Base-by-base conservation (phyloP, 129 eudicot genomes). In the Flaveria sonorensis region DNA sequence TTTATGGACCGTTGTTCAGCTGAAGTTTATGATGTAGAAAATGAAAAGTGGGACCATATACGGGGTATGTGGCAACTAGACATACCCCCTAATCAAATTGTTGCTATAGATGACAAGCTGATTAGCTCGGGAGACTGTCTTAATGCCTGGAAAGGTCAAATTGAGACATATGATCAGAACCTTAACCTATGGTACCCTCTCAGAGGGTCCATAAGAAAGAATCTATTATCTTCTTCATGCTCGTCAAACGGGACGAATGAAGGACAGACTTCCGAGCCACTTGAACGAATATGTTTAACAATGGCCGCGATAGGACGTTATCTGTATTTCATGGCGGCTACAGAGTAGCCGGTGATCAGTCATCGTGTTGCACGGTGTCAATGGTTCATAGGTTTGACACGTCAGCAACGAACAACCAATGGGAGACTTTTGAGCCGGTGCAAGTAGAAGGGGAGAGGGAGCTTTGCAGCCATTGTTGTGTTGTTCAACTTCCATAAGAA, bases 71-170 rank as follows among this genome's bases (percentile, higher is more conserved):
- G 93, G 93, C 83, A 89, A 14, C 48, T 89, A 12, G 93, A 89
- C 56, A 75, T 89, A 19, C 93, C 93, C 2, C 90, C 90, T 60
- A 81, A 89, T 77, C 88, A 86, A 57, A 86, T 89, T 2, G 88
- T 86, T 3, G 83, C 76, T 10, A 71, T 88, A 15, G 85, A 71
- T 7, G 82, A 61, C 4, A 82, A 71, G 4, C 23, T 89, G 42
- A 84, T 81, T 16, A 89, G 90, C 79, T 86, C 88, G 0, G 93
- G 93, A 18, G 93, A 89, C 68, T 89, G 93, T 64, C 69, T 89
- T 2, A 89, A 84, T 8, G 85, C 71, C 0, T 89, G 93, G 90
- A 89, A 89, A 74, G 93, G 93, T 7, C 88, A 89, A 11, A 66
- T 89, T 30, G 90, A 88, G n/a, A 78, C 81, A 4, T 86, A 83